Conservation (phyloP, 768 basidiomycete genomes). For the Kwoniella sp. region DNA sequence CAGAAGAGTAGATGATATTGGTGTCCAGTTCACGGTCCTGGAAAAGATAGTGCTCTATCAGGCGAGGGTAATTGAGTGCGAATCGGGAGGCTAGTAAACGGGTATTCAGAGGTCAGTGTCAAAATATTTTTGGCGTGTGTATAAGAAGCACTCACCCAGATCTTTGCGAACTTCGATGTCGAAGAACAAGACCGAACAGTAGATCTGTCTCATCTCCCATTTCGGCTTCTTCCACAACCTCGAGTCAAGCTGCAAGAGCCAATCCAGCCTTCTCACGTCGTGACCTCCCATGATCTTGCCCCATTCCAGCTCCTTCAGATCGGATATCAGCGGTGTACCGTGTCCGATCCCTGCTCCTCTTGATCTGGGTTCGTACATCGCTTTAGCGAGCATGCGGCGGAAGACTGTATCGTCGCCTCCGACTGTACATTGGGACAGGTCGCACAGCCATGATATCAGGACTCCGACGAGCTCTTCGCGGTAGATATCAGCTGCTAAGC, state of each 20-base stretch:
- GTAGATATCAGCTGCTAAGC: slow-evolving; percentile 83
- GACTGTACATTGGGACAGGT: slow-evolving; percentile 41
- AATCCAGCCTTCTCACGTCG: slow-evolving; percentile 38
- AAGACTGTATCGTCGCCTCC: slow-evolving; percentile 46
- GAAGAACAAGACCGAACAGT: slow-evolving; percentile 36
- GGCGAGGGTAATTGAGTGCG: slow-evolving; percentile 77
- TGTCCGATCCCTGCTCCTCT: slow-evolving; percentile 5
- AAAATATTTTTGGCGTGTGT: background rate
- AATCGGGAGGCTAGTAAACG: slow-evolving; percentile 82
- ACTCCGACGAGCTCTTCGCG: slow-evolving; percentile 80
- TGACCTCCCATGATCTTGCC: slow-evolving; percentile 15
- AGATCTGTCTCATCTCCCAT: slow-evolving; percentile 48
- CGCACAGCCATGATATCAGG: slow-evolving; percentile 62
- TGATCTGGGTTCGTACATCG: slow-evolving; percentile 29
- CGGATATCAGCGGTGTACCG: slow-evolving; percentile 32
- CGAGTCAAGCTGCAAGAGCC: slow-evolving; percentile 48
- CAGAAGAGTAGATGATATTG: slow-evolving; percentile 87
- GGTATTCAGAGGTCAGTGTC: background rate
- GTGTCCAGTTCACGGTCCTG: slow-evolving; percentile 93
- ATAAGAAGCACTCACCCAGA: slow-evolving; percentile 64
- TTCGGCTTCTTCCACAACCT: slow-evolving; percentile 55
- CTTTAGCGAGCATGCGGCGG: slow-evolving; percentile 35
- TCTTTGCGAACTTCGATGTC: slow-evolving; percentile 68
- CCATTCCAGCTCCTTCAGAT: slow-evolving; percentile 36
- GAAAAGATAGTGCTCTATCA: slow-evolving; percentile 88